Conservation (phyloP, 2,329 filamentous ascomycete species). For the Gyromitra esculenta region DNA sequence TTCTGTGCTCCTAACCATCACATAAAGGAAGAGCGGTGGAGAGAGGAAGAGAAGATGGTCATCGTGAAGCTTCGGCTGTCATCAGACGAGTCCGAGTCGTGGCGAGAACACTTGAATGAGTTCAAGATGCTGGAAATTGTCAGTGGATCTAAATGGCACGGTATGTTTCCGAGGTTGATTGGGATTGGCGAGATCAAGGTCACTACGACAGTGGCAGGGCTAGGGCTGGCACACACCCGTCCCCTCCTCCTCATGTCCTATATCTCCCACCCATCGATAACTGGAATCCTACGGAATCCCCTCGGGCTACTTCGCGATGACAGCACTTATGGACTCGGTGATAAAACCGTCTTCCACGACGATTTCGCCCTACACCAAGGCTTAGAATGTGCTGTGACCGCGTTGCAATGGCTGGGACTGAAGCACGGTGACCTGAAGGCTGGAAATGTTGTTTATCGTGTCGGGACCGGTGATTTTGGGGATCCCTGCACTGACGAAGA, state of each 20-base stretch:
- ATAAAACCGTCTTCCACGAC: constrained; percentile 7
- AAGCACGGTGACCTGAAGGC: constrained; percentile 2
- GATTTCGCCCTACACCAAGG: background rate
- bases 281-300: constrained; percentile 1
- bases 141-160: background rate
- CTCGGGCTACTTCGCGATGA: background rate
- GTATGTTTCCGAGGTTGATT: background rate
- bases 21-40: background rate
- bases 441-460: constrained; percentile 12
- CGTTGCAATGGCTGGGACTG: background rate
- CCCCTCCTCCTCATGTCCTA: constrained; percentile 19
- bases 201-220: background rate
- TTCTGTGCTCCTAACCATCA: background rate
- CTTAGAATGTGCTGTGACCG: background rate
- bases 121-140: background rate
- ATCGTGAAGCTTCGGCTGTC: constrained; percentile 4
- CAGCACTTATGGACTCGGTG: background rate
- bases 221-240: background rate
- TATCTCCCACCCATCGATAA: constrained; percentile 9
- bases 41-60: background rate
- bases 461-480: background rate
- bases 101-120: background rate
- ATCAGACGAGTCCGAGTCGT: background rate
- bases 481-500: background rate
- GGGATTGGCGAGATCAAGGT: background rate